Base-by-base conservation (phyloP, 2,329 filamentous ascomycete genomes). In the Pseudogymnoascus sp. region DNA sequence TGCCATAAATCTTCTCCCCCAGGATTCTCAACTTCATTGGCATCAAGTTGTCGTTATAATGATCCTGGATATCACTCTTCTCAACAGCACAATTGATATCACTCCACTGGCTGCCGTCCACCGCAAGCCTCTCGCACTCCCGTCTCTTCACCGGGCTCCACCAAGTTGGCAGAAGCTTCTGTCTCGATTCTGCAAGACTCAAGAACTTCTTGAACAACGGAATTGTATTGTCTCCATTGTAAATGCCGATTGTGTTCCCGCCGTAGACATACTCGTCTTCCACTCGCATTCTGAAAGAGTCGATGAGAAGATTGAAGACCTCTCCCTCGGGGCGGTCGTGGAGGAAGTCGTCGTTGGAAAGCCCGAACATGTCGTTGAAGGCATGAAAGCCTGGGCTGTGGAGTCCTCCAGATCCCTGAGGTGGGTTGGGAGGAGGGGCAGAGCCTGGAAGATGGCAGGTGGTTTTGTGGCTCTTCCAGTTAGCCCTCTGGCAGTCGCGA, bases 401-500 rank as follows among this genome's bases (percentile, higher is more conserved):
- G 25, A 4, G 48, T 1, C 43, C 14, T 8, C 6, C 10, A 2
- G 51, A 4, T 7, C 4, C 8, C 25, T 34, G 48, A 0, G 48
- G n/a, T 5, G 23, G 23, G 45, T 31, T 54, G 14, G 45, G 23
- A 19, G 13, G 45, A 19, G 21, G 25, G n/a, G 48, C 8, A 19
- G 48, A 11, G 6, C 25, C 21, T 79, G 1, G 74, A 75, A 37
- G 23, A 2, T 70, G 63, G 57, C 71, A 73, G 14, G 64, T 21
- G 28, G 64, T 65, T 62, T 72, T 72, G 63, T 72, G 71, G 14
- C n/a, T 39, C 63, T 70, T 69, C 65, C 67, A 72, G 37, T 72
- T 57, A 4, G 36, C 60, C 43, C 66, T 67, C 60, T 73, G 70
- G 61, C 71, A 73, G 19, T 68, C 68, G 11, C 63, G 67, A 1